These are phyloP conservation scores for Dendrocalamus latiflorus DNA, from an alignment of 202 grass and related monocot species.

Conservation along the genomic window DNA sequence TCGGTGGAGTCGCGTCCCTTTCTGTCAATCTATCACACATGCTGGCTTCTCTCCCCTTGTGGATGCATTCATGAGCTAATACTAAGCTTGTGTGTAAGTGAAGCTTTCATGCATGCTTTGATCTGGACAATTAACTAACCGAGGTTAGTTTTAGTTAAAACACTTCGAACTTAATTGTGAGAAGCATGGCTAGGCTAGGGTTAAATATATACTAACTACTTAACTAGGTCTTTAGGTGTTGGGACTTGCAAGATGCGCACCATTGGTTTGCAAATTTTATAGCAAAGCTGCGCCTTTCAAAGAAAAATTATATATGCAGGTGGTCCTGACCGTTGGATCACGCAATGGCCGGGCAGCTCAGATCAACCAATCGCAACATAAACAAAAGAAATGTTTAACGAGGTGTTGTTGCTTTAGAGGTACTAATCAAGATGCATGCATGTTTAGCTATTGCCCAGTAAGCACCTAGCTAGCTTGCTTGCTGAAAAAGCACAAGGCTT, in stretches of 20 bases:
- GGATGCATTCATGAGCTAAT: neutral
- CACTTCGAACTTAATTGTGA: neutral
- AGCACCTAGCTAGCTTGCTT: neutral
- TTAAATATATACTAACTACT: neutral
- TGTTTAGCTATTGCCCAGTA: neutral
- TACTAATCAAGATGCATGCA: conserved; percentile 8
- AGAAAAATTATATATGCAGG: no score
- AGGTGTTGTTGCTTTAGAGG: conserved; percentile 18
- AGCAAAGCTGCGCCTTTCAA: neutral
- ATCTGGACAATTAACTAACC: neutral
- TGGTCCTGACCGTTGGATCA: conserved; percentile 29
- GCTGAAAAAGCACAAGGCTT: neutral
- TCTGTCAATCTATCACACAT: no score
- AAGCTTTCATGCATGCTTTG: neutral
- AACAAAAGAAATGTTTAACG: neutral
- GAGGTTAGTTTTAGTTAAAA: neutral
- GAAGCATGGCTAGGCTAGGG: neutral
- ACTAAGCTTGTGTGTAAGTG: neutral
- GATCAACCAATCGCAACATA: neutral
- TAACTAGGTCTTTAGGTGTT: neutral
- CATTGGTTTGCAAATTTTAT: neutral
- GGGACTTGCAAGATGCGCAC: neutral
- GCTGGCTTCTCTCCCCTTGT: neutral
- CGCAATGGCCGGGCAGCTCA: neutral
- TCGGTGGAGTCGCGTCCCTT: neutral